Evolutionary conservation across 2,329 filamentous ascomycete species (phyloP).

Genomic region (Cladorrhinum sp.): DNA sequence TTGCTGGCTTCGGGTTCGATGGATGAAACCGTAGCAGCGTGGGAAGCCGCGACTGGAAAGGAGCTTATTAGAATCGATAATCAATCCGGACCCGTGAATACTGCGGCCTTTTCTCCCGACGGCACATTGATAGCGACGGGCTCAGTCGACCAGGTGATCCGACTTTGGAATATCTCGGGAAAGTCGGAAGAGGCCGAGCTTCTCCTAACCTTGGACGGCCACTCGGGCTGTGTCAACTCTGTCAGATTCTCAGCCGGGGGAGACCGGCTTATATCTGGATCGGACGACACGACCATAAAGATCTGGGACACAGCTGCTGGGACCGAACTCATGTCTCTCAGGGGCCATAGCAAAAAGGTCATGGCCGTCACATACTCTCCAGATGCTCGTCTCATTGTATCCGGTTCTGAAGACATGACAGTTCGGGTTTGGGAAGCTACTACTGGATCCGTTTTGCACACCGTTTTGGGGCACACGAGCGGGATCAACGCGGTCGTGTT

Average conservation of each 20-base stretch:
- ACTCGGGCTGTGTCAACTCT: not conserved
- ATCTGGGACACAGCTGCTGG: not conserved
- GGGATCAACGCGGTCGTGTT: conserved; percentile 3
- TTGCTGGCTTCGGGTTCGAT: not conserved
- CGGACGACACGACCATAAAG: not conserved
- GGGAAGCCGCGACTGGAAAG: not conserved
- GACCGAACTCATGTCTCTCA: not conserved
- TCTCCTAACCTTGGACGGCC: not conserved
- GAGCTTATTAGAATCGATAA: not conserved
- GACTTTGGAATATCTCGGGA: no score
- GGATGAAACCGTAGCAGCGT: not conserved
- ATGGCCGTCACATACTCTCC: conserved; percentile 3
- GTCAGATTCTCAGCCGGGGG: not conserved
- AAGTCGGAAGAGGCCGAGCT: no score
- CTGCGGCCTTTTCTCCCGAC: no score
- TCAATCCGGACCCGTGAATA: no score
- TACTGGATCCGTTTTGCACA: not conserved
- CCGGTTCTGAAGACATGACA: conserved; percentile 10
- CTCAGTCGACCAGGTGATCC: no score
- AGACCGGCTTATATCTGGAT: not conserved
- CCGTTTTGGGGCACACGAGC: not conserved
- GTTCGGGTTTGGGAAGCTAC: conserved; percentile 8
- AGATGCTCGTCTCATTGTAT: not conserved
- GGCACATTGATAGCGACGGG: no score
- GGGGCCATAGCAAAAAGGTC: conserved; percentile 8